These are phyloP conservation scores for Verticillium dahliae DNA, from an alignment of 2,329 filamentous ascomycete species.

Conservation along the genomic window DNA sequence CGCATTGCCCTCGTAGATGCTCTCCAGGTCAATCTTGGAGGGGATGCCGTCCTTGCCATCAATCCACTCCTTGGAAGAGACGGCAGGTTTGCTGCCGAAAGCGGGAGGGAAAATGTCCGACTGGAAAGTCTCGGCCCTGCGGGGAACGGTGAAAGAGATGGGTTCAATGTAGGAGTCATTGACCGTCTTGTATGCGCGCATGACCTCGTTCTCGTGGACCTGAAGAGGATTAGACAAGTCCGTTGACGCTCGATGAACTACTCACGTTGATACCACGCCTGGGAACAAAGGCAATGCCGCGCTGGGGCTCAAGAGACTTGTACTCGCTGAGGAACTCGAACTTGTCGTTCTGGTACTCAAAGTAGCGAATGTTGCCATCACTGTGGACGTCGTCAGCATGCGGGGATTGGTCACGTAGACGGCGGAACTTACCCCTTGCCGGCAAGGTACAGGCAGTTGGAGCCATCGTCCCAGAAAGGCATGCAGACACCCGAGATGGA, in stretches of 20 bases:
- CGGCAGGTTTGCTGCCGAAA: conserved; percentile 69
- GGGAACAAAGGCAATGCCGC: conserved; percentile 89
- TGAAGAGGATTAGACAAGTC: conserved; percentile 23
- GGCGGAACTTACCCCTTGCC: conserved; percentile 77
- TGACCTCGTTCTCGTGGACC: conserved; percentile 93
- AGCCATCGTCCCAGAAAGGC: conserved; percentile 99
- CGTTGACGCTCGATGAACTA: conserved; percentile 3
- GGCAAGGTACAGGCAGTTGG: conserved; percentile 89
- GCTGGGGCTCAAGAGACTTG: conserved; percentile 92
- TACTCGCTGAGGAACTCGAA: conserved; percentile 97
- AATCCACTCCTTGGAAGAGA: conserved; percentile 79
- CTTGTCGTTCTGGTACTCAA: conserved; percentile 96
- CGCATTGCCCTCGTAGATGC: conserved; percentile 77
- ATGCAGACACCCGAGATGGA: conserved; percentile 97
- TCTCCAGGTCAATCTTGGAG: conserved; percentile 89
- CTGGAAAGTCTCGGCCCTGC: conserved; percentile 90
- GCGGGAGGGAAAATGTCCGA: conserved; percentile 94
- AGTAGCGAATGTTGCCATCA: conserved; percentile 98
- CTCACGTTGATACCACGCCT: conserved; percentile 86
- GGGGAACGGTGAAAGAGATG: conserved; percentile 93
- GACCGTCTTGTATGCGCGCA: conserved; percentile 95
- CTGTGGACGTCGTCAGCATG: conserved; percentile 35
- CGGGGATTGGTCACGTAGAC: not conserved
- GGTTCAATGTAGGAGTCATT: conserved; percentile 93
- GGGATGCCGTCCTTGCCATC: conserved; percentile 77